phyloP scores from a whole-genome alignment of 2,329 filamentous ascomycete genomes.

The Dactylonectria estremocensis region DNA sequence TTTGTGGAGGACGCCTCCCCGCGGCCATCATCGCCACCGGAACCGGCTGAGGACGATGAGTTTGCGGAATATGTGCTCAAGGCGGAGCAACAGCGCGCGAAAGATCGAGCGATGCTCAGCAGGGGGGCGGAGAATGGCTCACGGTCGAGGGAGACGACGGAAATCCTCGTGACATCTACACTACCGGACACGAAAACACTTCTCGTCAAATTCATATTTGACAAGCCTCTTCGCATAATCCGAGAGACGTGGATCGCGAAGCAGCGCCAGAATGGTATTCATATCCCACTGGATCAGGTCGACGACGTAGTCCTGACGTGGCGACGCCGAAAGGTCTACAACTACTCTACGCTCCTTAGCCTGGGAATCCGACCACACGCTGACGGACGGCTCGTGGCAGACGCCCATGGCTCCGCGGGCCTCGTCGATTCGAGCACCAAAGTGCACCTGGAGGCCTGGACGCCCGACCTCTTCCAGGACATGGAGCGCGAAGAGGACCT shows the following conservation, averaged over 20 bases:
- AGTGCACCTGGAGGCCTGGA: conserved; percentile 84
- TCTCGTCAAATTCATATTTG: conserved; percentile 73
- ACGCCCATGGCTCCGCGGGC: conserved; percentile 57
- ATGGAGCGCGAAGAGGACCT: conserved; percentile 66
- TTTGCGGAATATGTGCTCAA: conserved; percentile 63
- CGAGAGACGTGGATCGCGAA: conserved; percentile 78
- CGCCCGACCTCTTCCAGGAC: conserved; percentile 70
- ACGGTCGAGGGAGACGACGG: conserved; percentile 44
- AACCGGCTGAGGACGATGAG: conserved; percentile 55
- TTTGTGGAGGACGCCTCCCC: conserved; percentile 23
- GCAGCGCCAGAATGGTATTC: conserved; percentile 63
- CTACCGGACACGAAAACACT: conserved; percentile 71
- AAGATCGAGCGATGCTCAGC: conserved; percentile 43
- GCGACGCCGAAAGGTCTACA: conserved; percentile 80
- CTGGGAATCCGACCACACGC: conserved; percentile 71
- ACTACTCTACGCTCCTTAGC: conserved; percentile 79
- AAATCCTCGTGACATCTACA: conserved; percentile 70
- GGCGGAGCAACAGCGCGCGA: conserved; percentile 55
- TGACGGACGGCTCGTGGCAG: conserved; percentile 59
- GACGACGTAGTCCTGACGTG: conserved; percentile 83
- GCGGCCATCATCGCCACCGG: conserved; percentile 13
- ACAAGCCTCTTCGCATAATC: conserved; percentile 77
- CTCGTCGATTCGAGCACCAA: conserved; percentile 67
- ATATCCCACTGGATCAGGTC: conserved; percentile 58
- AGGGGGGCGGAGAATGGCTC: conserved; percentile 30